phyloP scores from a whole-genome alignment of 2,329 filamentous ascomycete species.

The Verticillium alfalfae region DNA sequence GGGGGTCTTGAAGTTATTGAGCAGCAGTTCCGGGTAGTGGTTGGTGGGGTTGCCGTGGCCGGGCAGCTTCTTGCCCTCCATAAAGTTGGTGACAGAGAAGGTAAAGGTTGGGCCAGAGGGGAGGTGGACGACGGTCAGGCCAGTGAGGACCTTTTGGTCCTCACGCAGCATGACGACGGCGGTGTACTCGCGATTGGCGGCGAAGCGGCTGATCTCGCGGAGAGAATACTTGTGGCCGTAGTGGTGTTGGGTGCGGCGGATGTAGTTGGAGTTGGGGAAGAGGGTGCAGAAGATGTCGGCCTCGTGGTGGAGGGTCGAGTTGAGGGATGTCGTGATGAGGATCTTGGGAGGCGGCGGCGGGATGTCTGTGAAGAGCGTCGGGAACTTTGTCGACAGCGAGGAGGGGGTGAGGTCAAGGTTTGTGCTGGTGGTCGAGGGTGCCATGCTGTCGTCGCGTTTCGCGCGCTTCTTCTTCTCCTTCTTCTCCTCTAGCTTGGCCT shows the following conservation, averaged over 20 bases:
- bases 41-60: constrained; percentile 85
- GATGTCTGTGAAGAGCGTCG: constrained; percentile 54
- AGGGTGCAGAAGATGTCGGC: constrained; percentile 72
- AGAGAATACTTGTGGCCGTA: constrained; percentile 89
- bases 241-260: constrained; percentile 76
- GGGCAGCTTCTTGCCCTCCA: constrained; percentile 80
- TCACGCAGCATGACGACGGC: constrained; percentile 82
- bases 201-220: constrained; percentile 83
- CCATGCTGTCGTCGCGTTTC: constrained; percentile 42
- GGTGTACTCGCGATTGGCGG: constrained; percentile 75
- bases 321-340: constrained; percentile 84
- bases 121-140: constrained; percentile 77
- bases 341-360: constrained; percentile 69
- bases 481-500: constrained; percentile 32
- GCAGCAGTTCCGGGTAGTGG: constrained; percentile 82
- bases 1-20: constrained; percentile 94
- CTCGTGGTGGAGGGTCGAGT: constrained; percentile 81
- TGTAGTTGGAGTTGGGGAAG: constrained; percentile 84
- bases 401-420: constrained; percentile 59
- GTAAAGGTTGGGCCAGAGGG: constrained; percentile 87
- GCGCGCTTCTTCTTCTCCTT: constrained; percentile 31
- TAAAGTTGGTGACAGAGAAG: constrained; percentile 85
- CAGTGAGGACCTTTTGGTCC: constrained; percentile 78
- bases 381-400: constrained; percentile 56
- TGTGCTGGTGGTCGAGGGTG: constrained; percentile 56